These are phyloP conservation scores for Limonomyces culmigenus DNA, from an alignment of 1,284 basidiomycete species.

Conservation along the genomic window DNA sequence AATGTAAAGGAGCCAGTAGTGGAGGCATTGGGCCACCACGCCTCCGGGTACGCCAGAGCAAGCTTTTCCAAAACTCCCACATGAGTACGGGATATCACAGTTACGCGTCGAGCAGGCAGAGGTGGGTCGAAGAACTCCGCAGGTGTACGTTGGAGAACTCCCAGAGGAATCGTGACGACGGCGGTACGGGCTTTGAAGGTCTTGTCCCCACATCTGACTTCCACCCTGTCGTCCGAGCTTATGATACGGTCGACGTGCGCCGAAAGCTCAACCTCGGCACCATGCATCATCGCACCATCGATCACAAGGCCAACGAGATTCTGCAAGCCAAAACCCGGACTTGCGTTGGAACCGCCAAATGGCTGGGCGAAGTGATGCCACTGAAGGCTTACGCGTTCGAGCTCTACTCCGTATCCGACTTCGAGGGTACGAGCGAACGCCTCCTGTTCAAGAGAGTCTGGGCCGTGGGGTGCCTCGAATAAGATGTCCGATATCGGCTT, in stretches of 20 bases:
- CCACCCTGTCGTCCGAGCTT: neutral
- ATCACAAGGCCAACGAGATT: conserved; percentile 2
- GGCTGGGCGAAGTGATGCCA: conserved; percentile 4
- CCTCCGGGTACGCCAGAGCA: conserved; percentile 6
- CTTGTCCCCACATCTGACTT: conserved; percentile 1
- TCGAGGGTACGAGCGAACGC: conserved; percentile 3
- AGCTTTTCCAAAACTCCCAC: conserved; percentile 8
- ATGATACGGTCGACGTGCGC: neutral
- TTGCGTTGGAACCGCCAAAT: conserved; percentile 5
- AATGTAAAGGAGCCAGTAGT: conserved; percentile 5
- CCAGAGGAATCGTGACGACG: conserved; percentile 9
- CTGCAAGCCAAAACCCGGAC: conserved; percentile 6
- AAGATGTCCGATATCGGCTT: too few relatives aligned
- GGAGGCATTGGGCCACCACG: conserved; percentile 8
- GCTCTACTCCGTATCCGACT: conserved; percentile 1
- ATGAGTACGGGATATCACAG: conserved; percentile 6
- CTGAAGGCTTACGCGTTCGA: conserved; percentile 1
- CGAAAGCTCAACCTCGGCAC: neutral
- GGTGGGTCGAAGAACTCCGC: conserved; percentile 6
- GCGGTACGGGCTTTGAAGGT: conserved; percentile 2
- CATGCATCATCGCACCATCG: conserved; percentile 1
- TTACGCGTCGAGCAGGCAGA: conserved; percentile 5
- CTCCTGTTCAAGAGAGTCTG: too few relatives aligned
- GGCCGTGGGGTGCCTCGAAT: too few relatives aligned
- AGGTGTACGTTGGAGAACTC: conserved; percentile 6